Base-by-base conservation (phyloP, 2,329 filamentous ascomycete genomes). In the Trichoderma sp. region DNA sequence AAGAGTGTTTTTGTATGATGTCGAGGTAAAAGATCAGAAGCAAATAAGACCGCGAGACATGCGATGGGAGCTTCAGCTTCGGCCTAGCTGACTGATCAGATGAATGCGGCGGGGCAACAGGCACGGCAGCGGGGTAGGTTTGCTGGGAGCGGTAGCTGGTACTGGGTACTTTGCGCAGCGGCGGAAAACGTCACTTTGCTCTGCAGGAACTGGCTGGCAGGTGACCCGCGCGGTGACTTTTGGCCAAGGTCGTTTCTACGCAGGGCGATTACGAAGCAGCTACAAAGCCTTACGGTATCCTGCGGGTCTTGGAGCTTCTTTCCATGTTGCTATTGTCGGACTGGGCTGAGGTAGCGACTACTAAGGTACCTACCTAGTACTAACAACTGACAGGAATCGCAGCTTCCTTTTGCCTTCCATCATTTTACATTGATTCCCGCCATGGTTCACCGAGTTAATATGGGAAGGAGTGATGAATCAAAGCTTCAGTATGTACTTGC, bases 161-260 rank as follows among this genome's bases (percentile, higher is more conserved):
- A 30, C 50, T 32, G 39, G 53, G 23, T 57, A 43, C 50, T 32
- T 57, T 28, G 65, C 26, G 34, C 57, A 36, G 43, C 61, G 17
- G 47, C 47, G 58, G 59, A 71, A 71, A 71, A 71, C 69, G 69
- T 71, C 69, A 71, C 66, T 64, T 61, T 57, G 39, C 36, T 26
- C 26, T 67, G 62, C 63, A 67, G 69, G 69, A 57, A 61, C 66
- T 50, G 28, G 57, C 8, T 34, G 66, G 66, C 66, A 68, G 66
- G 66, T 68, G 66, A 68, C 66, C 32, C 20, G 65, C 4, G 17
- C 20, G 34, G 28, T 68, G 66, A 68, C 66, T 34, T 58, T 39
- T 1, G 39, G 32, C 36, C 17, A 39, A 66, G 34, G 62, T 47
- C 50, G 39, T 36, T 66, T 28, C 39, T 7, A n/a, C 28, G 6